Conservation (phyloP, 148 eudicot species). For the Camellia sinensis region DNA sequence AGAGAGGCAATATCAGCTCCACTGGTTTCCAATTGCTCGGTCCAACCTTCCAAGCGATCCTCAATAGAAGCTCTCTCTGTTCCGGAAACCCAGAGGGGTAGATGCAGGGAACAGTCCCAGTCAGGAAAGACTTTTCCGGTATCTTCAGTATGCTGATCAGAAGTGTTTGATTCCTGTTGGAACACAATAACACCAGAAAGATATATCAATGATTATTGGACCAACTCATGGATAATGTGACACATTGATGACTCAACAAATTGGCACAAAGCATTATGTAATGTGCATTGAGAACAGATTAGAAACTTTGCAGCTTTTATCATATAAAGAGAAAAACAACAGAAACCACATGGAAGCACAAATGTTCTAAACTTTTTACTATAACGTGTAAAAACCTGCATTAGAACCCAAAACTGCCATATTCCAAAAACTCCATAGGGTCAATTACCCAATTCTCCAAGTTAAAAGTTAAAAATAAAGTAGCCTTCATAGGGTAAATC, state of each 20-base stretch:
- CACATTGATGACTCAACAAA: background rate
- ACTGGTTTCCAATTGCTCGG: conserved; percentile 57
- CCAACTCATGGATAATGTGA: background rate
- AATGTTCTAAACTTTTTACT: too few species aligned
- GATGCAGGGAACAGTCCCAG: conserved; percentile 92
- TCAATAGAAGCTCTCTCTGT: conserved; percentile 72
- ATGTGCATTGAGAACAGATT: background rate
- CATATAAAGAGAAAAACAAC: background rate
- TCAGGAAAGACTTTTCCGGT: conserved; percentile 18
- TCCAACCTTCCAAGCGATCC: conserved; percentile 64
- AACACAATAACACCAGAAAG: background rate
- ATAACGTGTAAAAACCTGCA: too few species aligned
- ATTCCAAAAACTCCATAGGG: too few species aligned
- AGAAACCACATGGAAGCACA: background rate
- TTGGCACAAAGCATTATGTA: background rate
- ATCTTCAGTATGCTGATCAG: conserved; percentile 20
- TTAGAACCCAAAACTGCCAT: background rate
- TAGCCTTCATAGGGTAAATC: too few species aligned
- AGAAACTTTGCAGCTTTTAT: background rate
- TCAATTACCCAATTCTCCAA: too few species aligned
- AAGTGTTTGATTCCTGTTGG: conserved; percentile 33
- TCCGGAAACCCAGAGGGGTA: conserved; percentile 84
- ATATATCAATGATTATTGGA: background rate
- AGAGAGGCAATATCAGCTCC: conserved; percentile 88
- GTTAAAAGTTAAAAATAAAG: too few species aligned